Base-by-base conservation (phyloP, 768 basidiomycete genomes). In the Rubroboletus satanas region DNA sequence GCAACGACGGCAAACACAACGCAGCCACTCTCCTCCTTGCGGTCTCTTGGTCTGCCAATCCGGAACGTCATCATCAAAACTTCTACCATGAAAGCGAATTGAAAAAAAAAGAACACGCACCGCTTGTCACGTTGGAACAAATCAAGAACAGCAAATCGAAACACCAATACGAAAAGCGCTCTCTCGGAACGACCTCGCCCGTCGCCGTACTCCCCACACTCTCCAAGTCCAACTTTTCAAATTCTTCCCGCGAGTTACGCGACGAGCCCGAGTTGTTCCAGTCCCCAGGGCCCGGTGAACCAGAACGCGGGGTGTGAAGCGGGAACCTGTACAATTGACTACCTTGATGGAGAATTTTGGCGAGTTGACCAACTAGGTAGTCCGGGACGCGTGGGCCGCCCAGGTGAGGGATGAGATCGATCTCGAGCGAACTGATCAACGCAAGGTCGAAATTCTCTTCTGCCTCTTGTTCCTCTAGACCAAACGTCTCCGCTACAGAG, bases 151-250 rank as follows among this genome's bases (percentile, higher is more conserved):
- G 67, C 11, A 94, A 73, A 63, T 96, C 93, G 52, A 95, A 87
- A 65, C 90, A 93, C 93, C 93, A 95, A 73, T 91, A 94, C 7
- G 90, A 86, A 66, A 95, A 95, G 8, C 91, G 79, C 67, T 95
- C 93, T 37, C 93, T 75, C 1, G 88, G 86, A 29, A 87, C 73
- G 23, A 83, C 67, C 14, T 72, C 65, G 0, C 81, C 82, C 10
- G 73, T 69, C 37, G 80, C 80, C 3, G 90, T 91, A 33, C 80
- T 85, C 12, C 88, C 90, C 33, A 78, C 59, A 67, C 29, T 70
- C 50, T 74, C 73, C 48, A 71, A 57, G 36, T 76, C 74, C 46
- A 79, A 57, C 41, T 70, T 73, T 51, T 75, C 72, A 47, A 76
- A 72, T 37, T 49, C 73, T 42, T 66, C 62, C 4, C 58, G 56